Percentiles rank a stretch among this genome's conserved stretches.
Evolutionary conservation across 2,329 filamentous ascomycete genomes (phyloP).

Genomic region (Aspergillus amoenus): DNA sequence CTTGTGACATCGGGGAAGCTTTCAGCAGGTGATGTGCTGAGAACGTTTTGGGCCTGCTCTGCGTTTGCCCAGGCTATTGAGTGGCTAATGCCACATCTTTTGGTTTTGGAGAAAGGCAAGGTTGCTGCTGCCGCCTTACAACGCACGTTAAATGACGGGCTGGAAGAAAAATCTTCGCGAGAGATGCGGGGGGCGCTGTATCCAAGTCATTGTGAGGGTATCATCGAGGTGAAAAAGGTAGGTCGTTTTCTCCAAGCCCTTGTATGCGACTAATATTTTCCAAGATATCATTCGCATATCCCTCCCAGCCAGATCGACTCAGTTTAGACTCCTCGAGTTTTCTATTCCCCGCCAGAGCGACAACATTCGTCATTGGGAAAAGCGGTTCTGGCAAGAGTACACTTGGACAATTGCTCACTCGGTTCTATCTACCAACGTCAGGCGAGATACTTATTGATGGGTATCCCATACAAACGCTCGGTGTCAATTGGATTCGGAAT

Average conservation of each 20-base stretch:
- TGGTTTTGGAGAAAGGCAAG: slow-evolving; percentile 76
- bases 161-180: slow-evolving; percentile 16
- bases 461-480: slow-evolving; percentile 58
- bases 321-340: slow-evolving; percentile 65
- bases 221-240: slow-evolving; percentile 70
- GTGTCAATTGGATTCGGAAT: slow-evolving; percentile 69
- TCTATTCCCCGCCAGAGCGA: slow-evolving; percentile 68
- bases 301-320: slow-evolving; percentile 61
- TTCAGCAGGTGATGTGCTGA: slow-evolving; percentile 68
- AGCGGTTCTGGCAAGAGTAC: slow-evolving; percentile 95
- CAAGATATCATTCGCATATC: slow-evolving; percentile 80
- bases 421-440: slow-evolving; percentile 67
- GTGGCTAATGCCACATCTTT: slow-evolving; percentile 70
- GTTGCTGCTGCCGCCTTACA: slow-evolving; percentile 67
- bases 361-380: slow-evolving; percentile 77
- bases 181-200: slow-evolving; percentile 32
- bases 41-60: slow-evolving; percentile 81
- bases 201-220: slow-evolving; percentile 56
- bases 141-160: slow-evolving; percentile 39
- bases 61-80: slow-evolving; percentile 75
- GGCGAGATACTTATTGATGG: slow-evolving; percentile 72
- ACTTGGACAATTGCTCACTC: slow-evolving; percentile 72
- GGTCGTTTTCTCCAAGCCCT: slow-evolving; percentile 8
- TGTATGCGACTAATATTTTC: slow-evolving; percentile 12
- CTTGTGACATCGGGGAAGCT: slow-evolving; percentile 62